Evolutionary conservation across 2,329 filamentous ascomycete species (phyloP).

Genomic region (Trichoderma semiorbis): DNA sequence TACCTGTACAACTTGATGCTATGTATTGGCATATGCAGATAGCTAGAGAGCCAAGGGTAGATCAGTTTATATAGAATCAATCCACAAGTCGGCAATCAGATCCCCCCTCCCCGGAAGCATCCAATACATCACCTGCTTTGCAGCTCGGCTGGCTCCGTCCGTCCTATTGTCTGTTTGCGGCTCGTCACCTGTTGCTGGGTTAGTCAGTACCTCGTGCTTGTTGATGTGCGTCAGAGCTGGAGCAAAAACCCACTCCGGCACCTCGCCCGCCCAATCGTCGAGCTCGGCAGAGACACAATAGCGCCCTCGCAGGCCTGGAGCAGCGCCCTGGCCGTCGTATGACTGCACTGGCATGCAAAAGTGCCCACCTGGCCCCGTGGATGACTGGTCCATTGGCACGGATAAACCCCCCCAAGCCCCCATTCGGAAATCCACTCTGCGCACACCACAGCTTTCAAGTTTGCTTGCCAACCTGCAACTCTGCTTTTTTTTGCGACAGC

Average conservation of each 20-base stretch:
- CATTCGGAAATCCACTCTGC: conserved; percentile 6
- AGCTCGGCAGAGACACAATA: conserved; percentile 5
- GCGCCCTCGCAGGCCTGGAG: conserved; percentile 1
- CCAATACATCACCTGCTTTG: neutral
- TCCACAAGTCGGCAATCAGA: neutral
- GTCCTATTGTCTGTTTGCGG: neutral
- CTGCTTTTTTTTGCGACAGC: conserved; percentile 14
- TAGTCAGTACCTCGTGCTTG: neutral
- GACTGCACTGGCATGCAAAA: conserved; percentile 8
- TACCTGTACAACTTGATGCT: neutral
- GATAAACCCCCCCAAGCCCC: conserved; percentile 18
- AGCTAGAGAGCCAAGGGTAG: neutral
- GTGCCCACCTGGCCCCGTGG: conserved; percentile 2
- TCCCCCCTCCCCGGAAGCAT: neutral
- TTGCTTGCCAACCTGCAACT: neutral
- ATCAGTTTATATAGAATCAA: neutral
- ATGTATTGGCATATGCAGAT: neutral
- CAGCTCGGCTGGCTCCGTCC: neutral
- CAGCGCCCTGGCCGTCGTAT: neutral
- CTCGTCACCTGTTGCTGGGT: neutral
- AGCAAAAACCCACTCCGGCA: conserved; percentile 5
- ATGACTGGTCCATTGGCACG: neutral
- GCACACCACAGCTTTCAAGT: conserved; percentile 16
- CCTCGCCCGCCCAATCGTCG: conserved; percentile 6
- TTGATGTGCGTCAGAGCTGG: conserved; percentile 7